These are phyloP conservation scores for Kodamaea sp. DNA, from an alignment of 1,139 yeast species.

Conservation along the genomic window DNA sequence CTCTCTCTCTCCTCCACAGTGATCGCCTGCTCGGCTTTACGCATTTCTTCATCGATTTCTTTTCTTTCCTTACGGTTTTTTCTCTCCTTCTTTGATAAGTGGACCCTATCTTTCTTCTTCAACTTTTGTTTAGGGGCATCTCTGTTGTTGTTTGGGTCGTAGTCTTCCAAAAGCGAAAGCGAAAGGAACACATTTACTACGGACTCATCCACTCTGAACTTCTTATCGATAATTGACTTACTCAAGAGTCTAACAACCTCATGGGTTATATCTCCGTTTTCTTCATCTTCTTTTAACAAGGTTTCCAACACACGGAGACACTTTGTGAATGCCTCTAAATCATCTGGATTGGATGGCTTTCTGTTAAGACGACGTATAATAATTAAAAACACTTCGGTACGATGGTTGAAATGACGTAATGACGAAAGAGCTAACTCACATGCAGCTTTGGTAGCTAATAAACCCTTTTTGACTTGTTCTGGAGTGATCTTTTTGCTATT, in stretches of 20 bases:
- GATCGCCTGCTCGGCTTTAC: slow-evolving; percentile 82
- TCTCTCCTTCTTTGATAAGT: slow-evolving; percentile 82
- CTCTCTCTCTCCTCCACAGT: slow-evolving; percentile 85
- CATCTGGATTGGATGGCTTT: slow-evolving; percentile 47
- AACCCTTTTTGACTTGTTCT: slow-evolving; percentile 50
- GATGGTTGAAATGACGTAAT: slow-evolving; percentile 77
- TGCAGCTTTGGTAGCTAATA: slow-evolving; percentile 69
- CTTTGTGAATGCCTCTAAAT: slow-evolving; percentile 52
- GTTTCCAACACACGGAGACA: slow-evolving; percentile 68
- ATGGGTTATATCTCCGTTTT: slow-evolving; percentile 75
- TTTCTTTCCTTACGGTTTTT: slow-evolving; percentile 85
- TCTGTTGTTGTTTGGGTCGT: slow-evolving; percentile 63
- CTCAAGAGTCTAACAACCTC: slow-evolving; percentile 69
- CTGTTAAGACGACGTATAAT: slow-evolving; percentile 66
- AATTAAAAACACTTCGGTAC: slow-evolving; percentile 69
- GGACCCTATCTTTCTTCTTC: slow-evolving; percentile 85
- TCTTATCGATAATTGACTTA: slow-evolving; percentile 71
- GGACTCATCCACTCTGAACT: slow-evolving; percentile 80
- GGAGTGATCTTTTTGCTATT: slow-evolving; percentile 39
- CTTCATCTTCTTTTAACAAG: slow-evolving; percentile 67
- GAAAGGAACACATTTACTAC: slow-evolving; percentile 75
- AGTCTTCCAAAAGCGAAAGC: slow-evolving; percentile 74
- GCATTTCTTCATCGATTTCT: slow-evolving; percentile 85
- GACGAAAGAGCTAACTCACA: slow-evolving; percentile 68
- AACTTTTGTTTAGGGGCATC: slow-evolving; percentile 47